Evolutionary conservation across 177 flowering plant genomes (phyloP), one percentile per base, ranked within the genome.

Genomic region (Telopea speciosissima): DNA sequence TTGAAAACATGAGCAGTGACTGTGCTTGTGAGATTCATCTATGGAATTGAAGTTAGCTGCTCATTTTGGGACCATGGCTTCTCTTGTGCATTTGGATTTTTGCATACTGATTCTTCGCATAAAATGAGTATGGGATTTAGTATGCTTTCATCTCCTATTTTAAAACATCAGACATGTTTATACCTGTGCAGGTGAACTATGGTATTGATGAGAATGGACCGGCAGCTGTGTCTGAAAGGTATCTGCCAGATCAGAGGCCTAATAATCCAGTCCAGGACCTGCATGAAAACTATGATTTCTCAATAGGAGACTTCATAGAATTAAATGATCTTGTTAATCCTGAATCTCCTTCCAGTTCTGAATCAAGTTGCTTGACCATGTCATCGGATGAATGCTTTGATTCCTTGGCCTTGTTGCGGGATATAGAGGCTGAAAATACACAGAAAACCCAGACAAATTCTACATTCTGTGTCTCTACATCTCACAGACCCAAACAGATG

Each of bases 321-420:
- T 60, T 85, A 75, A 13, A 33, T n/a, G 93, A 89, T 77, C 84
- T 89, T 14, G 71, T 1, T 58, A 61, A 68, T 54, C 82, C 79
- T 24, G 74, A 63, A 69, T 81, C 86, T 0, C 66, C 74, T 62
- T 84, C 85, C 28, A 85, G 83, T 73, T 83, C 88, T 22, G 85
- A 75, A 36, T 85, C 90, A 9, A 81, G 86, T 68, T 72, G 76
- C 63, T 10, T 72, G 69, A 73, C 85, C 36, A 44, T 79, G 74
- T 74, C 81, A 71, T 85, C 87, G 1, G 88, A 83, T 63, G 86
- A 85, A 52, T 70, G 4, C 66, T 89, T 89, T 52, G 87, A 86
- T 58, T 59, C 83, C 8, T 24, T 64, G 19, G 86, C 81, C 24
- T 60, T 86, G 44, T 64, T 83, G 73, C 68, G 65, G 62, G 84